Evolutionary conservation across 176 grass and related monocot genomes (phyloP).

Genomic region (Paspalum notatum): DNA sequence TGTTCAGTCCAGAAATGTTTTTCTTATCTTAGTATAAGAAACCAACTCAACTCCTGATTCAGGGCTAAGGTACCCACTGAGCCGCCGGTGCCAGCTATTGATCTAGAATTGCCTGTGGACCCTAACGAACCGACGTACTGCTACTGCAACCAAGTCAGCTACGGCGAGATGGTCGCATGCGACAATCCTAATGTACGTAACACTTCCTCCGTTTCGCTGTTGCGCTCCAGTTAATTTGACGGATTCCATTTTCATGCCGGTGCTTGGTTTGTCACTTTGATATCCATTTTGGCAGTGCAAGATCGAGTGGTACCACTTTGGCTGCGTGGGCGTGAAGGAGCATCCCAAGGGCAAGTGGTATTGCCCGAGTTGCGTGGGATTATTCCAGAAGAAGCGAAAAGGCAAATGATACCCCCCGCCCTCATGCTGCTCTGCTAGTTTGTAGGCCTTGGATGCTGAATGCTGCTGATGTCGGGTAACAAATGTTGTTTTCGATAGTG

Average conservation of each 20-base stretch:
- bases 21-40: slow-evolving; percentile 3
- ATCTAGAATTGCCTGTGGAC: slow-evolving; percentile 91
- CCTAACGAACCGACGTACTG: slow-evolving; percentile 97
- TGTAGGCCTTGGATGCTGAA: not conserved
- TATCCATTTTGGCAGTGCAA: slow-evolving; percentile 74
- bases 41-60: slow-evolving; percentile 42
- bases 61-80: slow-evolving; percentile 66
- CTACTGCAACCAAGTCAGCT: slow-evolving; percentile 96
- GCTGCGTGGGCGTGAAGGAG: slow-evolving; percentile 89
- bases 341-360: slow-evolving; percentile 99
- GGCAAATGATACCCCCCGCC: slow-evolving; percentile 52
- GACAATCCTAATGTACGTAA: slow-evolving; percentile 75
- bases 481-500: not conserved
- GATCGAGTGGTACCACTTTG: slow-evolving; percentile 98
- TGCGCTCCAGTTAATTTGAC: not conserved
- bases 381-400: slow-evolving; percentile 83
- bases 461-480: slow-evolving; percentile 24
- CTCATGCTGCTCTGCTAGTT: slow-evolving; percentile 5
- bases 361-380: slow-evolving; percentile 66
- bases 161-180: slow-evolving; percentile 91
- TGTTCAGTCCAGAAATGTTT: not conserved
- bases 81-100: slow-evolving; percentile 62
- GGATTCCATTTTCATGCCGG: not conserved
- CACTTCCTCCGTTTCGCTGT: not conserved
- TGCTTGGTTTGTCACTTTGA: not conserved